Percentiles rank a stretch among this genome's conserved stretches.
phyloP scores from a whole-genome alignment of 495 filamentous ascomycete species.

The Cenococcum geophilum region DNA sequence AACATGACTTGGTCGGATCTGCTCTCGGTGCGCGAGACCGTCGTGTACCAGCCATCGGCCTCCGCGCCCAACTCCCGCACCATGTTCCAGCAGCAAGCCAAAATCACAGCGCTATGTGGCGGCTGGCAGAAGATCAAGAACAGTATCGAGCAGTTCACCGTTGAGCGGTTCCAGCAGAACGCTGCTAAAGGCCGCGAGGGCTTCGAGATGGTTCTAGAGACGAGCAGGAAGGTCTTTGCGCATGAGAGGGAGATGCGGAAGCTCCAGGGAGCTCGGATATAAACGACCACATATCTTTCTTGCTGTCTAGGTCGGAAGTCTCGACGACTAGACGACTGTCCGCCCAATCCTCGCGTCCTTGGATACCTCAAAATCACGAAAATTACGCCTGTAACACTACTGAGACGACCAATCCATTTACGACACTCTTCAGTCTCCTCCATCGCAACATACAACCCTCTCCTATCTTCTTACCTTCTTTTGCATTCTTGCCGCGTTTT shows the following conservation, averaged over 20 bases:
- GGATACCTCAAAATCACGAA: too few species aligned
- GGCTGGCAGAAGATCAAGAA: constrained; percentile 95
- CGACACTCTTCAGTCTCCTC: too few species aligned
- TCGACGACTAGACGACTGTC: background rate
- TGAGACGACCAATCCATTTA: too few species aligned
- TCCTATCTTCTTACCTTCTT: background rate
- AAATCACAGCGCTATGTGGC: constrained; percentile 89
- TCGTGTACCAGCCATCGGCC: constrained; percentile 65
- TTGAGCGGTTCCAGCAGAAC: constrained; percentile 86
- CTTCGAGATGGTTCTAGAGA: constrained; percentile 88
- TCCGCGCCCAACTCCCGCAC: constrained; percentile 55
- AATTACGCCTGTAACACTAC: too few species aligned
- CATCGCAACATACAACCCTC: too few species aligned
- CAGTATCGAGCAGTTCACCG: constrained; percentile 83
- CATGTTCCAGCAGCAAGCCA: constrained; percentile 76
- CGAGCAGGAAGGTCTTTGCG: constrained; percentile 86
- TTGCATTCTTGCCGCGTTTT: background rate
- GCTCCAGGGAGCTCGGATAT: constrained; percentile 19
- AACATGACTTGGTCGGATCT: constrained; percentile 89
- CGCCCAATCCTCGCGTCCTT: too few species aligned
- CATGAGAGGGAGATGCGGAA: constrained; percentile 63
- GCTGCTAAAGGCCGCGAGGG: constrained; percentile 82
- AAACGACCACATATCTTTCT: background rate
- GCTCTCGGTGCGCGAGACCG: constrained; percentile 81
- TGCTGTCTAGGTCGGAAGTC: too few species aligned